Percentiles rank a stretch among this genome's conserved stretches.
Evolutionary conservation across 176 grass and related monocot genomes (phyloP).

Genomic region (Zea luxurians): DNA sequence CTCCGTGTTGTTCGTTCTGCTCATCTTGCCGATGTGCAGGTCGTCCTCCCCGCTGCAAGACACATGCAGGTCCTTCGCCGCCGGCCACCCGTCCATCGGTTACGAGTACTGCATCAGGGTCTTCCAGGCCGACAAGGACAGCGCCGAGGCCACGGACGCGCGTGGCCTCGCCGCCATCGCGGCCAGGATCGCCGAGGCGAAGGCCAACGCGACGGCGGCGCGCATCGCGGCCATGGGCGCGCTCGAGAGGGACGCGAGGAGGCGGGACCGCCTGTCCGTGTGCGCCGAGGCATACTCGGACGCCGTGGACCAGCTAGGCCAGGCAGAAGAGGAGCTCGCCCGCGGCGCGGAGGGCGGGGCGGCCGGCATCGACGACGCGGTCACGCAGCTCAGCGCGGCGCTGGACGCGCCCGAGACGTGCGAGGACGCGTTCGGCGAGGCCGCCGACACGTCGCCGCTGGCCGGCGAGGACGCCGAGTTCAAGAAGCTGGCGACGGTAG

Average conservation of each 20-base stretch:
- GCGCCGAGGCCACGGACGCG: constrained; percentile 28
- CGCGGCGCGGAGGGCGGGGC: background rate
- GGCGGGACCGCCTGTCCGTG: constrained; percentile 38
- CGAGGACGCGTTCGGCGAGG: constrained; percentile 60
- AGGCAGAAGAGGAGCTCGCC: constrained; percentile 43
- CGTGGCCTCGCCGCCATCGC: constrained; percentile 50
- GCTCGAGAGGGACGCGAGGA: constrained; percentile 37
- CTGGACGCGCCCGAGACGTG: constrained; percentile 56
- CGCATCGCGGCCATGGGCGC: constrained; percentile 44
- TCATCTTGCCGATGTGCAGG: constrained; percentile 7
- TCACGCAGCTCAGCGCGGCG: constrained; percentile 51
- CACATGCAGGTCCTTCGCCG: constrained; percentile 52
- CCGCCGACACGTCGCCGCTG: constrained; percentile 50
- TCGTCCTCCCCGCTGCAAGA: constrained; percentile 40
- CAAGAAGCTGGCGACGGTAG: constrained; percentile 52
- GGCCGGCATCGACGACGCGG: constrained; percentile 15
- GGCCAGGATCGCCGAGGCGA: constrained; percentile 40
- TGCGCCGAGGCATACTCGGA: constrained; percentile 59
- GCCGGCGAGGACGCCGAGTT: constrained; percentile 52
- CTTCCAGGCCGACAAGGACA: constrained; percentile 44
- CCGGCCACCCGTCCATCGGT: constrained; percentile 34
- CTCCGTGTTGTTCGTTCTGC: constrained; percentile 10
- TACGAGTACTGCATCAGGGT: constrained; percentile 58
- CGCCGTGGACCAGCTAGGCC: constrained; percentile 53
- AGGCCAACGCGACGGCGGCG: constrained; percentile 42